Evolutionary conservation across 768 basidiomycete genomes (phyloP), one percentile per base, ranked within the genome.

Genomic region (Termitomyces sp.): DNA sequence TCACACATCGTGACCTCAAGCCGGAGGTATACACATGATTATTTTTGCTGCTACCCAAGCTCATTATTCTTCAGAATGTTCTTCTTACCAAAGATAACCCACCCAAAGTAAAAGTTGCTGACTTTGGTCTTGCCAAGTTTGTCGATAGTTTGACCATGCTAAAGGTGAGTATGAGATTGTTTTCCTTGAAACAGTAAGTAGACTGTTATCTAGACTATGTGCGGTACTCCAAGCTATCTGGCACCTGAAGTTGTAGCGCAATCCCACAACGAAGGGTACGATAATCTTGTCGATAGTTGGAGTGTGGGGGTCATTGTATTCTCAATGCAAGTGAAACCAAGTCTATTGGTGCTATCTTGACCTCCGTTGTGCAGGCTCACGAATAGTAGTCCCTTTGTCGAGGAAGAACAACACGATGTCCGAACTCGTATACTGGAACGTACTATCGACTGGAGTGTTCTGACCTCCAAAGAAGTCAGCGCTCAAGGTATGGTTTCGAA

Each of bases 51-150:
- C 42, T 30, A 20, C 18, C 61, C 32, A 33, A 40, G 1, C 40
- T 63, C 7, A 58, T 57, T 47, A 1, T 57, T 30, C 30, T 13
- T 48, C 57, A 91, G 87, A 95, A 96, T 63, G 84, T 95, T 7
- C 80, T 96, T 2, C 71, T 97, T n/a, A 94, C 93, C 1, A 75
- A 68, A 10, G 82, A 86, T 43, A 62, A 76, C 2, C 90, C 89
- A 0, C 89, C 89, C 0, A 70, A 74, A 1, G 84, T 92, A 64
- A 98, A 98, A 68, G 87, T 98, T 16, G 95, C 96, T 2, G 96
- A 98, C 70, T 99, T 97, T 68, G 96, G 96, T 4, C 82, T 98
- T 7, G 95, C 96, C 1, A 99, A 98, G 69, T 84, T 88, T n/a
- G 85, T 92, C 24, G 86, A 92, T 61, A 86, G 84, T 61, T 68